phyloP scores from a whole-genome alignment of 371 early-diverging fungal genomes.

The Enterocytospora artemiae region DNA sequence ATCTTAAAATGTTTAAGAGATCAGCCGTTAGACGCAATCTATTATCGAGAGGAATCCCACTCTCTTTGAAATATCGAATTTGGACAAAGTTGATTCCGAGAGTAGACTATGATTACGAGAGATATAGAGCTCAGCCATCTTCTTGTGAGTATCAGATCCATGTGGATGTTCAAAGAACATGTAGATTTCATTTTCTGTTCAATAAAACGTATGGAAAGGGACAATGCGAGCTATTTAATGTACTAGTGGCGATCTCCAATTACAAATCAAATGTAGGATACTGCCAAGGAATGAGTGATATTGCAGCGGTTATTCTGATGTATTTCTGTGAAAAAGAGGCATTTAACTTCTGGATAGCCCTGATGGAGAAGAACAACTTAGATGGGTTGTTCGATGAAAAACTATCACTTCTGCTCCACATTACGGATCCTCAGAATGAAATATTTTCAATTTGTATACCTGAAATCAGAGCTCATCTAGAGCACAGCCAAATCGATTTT shows the following conservation, averaged over 20 bases:
- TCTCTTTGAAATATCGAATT: slow-evolving; percentile 2
- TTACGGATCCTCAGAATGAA: slow-evolving; percentile 51
- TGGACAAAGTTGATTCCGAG: neutral
- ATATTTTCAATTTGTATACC: slow-evolving; percentile 47
- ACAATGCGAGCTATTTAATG: slow-evolving; percentile 48
- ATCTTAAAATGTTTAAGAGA: slow-evolving; percentile 1
- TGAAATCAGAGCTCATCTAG: slow-evolving; percentile 40
- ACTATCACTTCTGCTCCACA: slow-evolving; percentile 40
- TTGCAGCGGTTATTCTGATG: slow-evolving; percentile 54
- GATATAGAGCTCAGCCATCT: neutral
- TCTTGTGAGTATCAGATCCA: slow-evolving; percentile 18
- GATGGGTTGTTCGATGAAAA: slow-evolving; percentile 55
- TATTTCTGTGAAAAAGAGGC: slow-evolving; percentile 55
- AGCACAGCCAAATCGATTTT: slow-evolving; percentile 30
- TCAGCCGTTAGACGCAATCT: neutral
- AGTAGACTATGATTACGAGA: neutral
- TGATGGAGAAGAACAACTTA: slow-evolving; percentile 48
- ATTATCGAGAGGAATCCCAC: slow-evolving; percentile 10
- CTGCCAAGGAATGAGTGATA: slow-evolving; percentile 59
- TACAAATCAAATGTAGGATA: slow-evolving; percentile 55
- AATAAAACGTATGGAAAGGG: slow-evolving; percentile 44
- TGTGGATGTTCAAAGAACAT: slow-evolving; percentile 20
- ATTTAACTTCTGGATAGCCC: slow-evolving; percentile 44
- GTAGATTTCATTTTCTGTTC: slow-evolving; percentile 29
- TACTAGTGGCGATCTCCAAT: slow-evolving; percentile 57